Evolutionary conservation across 2,329 filamentous ascomycete genomes (phyloP).

Genomic region (Thyridium curvatum): DNA sequence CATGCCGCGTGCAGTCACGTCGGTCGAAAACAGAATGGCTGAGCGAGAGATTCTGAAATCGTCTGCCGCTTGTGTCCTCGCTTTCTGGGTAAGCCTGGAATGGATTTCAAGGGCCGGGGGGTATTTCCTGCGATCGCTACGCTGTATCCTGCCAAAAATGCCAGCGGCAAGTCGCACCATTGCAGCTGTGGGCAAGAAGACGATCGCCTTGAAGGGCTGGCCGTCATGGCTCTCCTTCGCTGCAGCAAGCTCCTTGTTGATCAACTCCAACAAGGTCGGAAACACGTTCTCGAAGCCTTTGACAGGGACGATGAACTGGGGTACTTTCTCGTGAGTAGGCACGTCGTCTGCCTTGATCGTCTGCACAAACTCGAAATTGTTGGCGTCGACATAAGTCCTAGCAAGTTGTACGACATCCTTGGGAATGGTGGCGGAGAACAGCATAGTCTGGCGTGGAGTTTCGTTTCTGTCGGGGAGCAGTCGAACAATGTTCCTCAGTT

Average conservation of each 20-base stretch:
- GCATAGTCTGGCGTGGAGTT: slow-evolving; percentile 77
- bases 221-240: slow-evolving; percentile 25
- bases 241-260: slow-evolving; percentile 50
- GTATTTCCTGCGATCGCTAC: slow-evolving; percentile 30
- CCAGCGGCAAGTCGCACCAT: slow-evolving; percentile 57
- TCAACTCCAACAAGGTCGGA: slow-evolving; percentile 72
- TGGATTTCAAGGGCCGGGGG: slow-evolving; percentile 59
- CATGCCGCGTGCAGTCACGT: slow-evolving; percentile 77
- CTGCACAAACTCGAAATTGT: slow-evolving; percentile 81
- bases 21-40: slow-evolving; percentile 68
- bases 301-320: slow-evolving; percentile 68
- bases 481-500: slow-evolving; percentile 54
- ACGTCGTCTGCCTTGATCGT: slow-evolving; percentile 78
- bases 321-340: slow-evolving; percentile 78
- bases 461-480: slow-evolving; percentile 56
- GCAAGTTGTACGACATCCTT: slow-evolving; percentile 76
- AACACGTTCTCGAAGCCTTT: slow-evolving; percentile 68
- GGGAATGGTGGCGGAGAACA: slow-evolving; percentile 93
- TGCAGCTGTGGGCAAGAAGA: slow-evolving; percentile 76
- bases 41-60: slow-evolving; percentile 59
- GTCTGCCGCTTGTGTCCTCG: slow-evolving; percentile 66
- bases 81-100: slow-evolving; percentile 63
- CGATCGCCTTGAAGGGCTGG: slow-evolving; percentile 86
- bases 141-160: slow-evolving; percentile 37
- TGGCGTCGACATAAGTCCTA: slow-evolving; percentile 66